A percentile compares a stretch with the other conserved stretches of the same genome.
Evolutionary conservation across 257 asterid species (phyloP).

Genomic region (Solanum pennellii): DNA sequence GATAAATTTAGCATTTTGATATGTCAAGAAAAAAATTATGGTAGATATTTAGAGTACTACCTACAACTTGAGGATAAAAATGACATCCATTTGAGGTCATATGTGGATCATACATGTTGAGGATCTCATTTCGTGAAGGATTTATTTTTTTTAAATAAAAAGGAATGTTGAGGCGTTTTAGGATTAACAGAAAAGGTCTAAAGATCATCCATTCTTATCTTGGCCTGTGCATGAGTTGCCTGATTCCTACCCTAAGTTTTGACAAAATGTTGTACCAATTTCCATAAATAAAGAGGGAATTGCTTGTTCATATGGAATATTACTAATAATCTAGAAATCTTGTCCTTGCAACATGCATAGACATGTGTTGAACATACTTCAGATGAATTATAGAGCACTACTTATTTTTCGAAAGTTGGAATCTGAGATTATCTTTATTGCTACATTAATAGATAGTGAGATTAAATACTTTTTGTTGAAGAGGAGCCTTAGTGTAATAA

Average conservation of each 20-base stretch:
- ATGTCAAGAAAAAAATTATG: neutral
- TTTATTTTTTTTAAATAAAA: neutral
- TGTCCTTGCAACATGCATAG: neutral
- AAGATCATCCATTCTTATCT: neutral
- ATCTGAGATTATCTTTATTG: neutral
- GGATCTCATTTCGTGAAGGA: neutral
- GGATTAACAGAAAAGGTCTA: neutral
- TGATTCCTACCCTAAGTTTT: neutral
- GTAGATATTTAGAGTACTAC: neutral
- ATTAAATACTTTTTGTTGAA: neutral
- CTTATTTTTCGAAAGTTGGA: neutral
- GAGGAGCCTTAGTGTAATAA: neutral
- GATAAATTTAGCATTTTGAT: neutral
- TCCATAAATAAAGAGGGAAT: neutral
- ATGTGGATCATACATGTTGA: neutral
- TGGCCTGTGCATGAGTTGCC: neutral
- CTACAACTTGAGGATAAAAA: neutral
- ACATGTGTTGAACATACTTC: neutral
- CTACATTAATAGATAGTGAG: neutral
- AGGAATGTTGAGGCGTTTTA: neutral
- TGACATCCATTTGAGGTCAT: neutral
- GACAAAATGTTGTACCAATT: neutral
- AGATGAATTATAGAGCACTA: neutral
- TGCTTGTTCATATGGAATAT: neutral
- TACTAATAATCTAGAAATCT: neutral